phyloP scores from a whole-genome alignment of 1,284 basidiomycete genomes.

The Pascua sp. region DNA sequence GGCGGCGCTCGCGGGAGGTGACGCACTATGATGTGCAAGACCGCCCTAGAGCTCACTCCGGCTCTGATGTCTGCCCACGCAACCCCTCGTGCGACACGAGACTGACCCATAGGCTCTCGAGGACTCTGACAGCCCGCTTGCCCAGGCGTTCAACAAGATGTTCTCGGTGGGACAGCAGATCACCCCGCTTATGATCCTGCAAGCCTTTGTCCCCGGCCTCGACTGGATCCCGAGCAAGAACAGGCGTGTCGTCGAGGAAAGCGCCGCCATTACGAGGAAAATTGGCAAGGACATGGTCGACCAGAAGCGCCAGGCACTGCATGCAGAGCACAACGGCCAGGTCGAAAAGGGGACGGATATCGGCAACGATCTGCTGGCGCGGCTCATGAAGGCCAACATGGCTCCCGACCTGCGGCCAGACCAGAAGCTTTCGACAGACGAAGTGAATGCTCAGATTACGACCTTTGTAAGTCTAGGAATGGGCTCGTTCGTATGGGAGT shows the following conservation, averaged over 20 bases:
- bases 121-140: constrained; percentile 38
- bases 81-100: no score
- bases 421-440: constrained; percentile 61
- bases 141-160: constrained; percentile 30
- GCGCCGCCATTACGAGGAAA: background rate
- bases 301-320: constrained; percentile 51
- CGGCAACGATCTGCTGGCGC: constrained; percentile 44
- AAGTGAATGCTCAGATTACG: constrained; percentile 70
- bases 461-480: constrained; percentile 65
- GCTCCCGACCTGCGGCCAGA: constrained; percentile 55
- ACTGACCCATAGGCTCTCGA: no score
- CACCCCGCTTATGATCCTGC: constrained; percentile 57
- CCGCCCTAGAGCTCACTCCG: no score
- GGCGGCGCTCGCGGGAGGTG: no score
- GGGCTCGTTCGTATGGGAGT: no score
- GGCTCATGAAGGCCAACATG: constrained; percentile 63
- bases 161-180: constrained; percentile 23
- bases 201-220: constrained; percentile 61
- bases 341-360: constrained; percentile 53
- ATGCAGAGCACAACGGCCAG: constrained; percentile 22
- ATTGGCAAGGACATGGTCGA: constrained; percentile 54
- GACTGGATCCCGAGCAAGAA: constrained; percentile 39
- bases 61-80: no score
- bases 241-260: background rate
- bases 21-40: no score